Base-by-base conservation (phyloP, 306 rosid species). In the Sophora flavescens region DNA sequence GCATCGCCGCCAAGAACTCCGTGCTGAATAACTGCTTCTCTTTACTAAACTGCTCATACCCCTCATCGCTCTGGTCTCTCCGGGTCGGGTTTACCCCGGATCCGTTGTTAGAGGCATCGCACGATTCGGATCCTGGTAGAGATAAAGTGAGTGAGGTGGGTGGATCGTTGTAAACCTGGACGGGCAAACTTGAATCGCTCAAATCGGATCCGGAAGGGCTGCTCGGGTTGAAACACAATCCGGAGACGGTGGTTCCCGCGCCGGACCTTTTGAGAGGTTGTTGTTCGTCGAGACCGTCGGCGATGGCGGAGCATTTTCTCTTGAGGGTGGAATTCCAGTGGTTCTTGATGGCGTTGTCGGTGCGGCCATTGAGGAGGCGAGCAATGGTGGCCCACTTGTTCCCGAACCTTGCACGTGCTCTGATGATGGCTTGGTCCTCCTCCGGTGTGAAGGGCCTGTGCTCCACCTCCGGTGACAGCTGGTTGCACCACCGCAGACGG, bases 321-420 rank as follows among this genome's bases (percentile, higher is more conserved):
- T 93, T 93, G 44, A 93, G 96, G 0, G 96, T 89, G 7, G 97
- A 93, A 74, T 93, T 93, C 97, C 97, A 93, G 78, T 93, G 97
- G 78, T 93, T 93, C 70, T 93, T 93, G 1, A 93, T 87, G 26
- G 96, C 88, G 90, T 93, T 93, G 80, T 93, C 98, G 50, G 98
- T 90, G 9, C 98, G 98, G 44, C 98, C 98, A 11, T 83, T 87
- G 69, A 93, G 89, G 6, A 90, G 52, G 15, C 94, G 90, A 6
- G 97, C 86, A 39, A 93, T 93, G 14, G 97, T 88, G 28, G 97
- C 97, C 96, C 97, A 93, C 77, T 87, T 93, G 82, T 93, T 93
- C 0, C 97, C 97, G 42, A 80, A 85, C 75, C 67, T 77, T 0
- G 91, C 87, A 32, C 90, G 97, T 3, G 97, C 94, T 0, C 84